Evolutionary conservation across 257 asterid species (phyloP).

Genomic region (Nemophila menziesii): DNA sequence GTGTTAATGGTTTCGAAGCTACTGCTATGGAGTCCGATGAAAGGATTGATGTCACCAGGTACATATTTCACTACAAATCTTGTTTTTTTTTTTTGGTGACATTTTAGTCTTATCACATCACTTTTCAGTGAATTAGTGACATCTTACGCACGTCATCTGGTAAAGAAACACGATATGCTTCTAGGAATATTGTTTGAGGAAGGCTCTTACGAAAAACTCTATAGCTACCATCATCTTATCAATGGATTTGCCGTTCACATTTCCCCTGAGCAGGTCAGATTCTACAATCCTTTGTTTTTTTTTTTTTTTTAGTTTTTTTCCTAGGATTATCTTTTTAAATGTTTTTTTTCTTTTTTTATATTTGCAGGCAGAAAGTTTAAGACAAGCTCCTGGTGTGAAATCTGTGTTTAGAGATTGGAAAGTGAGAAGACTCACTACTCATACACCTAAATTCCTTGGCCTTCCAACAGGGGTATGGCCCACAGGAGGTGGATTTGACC

Average conservation of each 20-base stretch:
- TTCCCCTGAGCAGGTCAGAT: conserved; percentile 81
- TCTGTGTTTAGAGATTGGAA: conserved; percentile 95
- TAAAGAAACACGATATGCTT: conserved; percentile 88
- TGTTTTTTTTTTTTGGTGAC: conserved; percentile 6
- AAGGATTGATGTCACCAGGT: conserved; percentile 77
- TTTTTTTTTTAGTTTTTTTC: background rate
- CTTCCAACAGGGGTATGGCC: conserved; percentile 99
- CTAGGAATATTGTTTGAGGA: conserved; percentile 73
- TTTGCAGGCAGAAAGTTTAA: conserved; percentile 84
- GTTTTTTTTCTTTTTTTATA: conserved; percentile 34
- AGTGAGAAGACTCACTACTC: conserved; percentile 88
- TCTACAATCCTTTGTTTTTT: conserved; percentile 12
- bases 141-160: conserved; percentile 68
- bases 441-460: conserved; percentile 94
- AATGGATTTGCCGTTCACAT: conserved; percentile 89
- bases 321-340: background rate
- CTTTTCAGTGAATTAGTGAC: conserved; percentile 55
- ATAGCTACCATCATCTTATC: conserved; percentile 86
- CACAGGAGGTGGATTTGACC: conserved; percentile 82
- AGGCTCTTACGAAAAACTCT: conserved; percentile 75
- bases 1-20: conserved; percentile 78
- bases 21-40: conserved; percentile 84
- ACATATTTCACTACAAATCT: background rate
- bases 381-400: conserved; percentile 74
- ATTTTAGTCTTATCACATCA: conserved; percentile 16